phyloP scores from a whole-genome alignment of 1,284 basidiomycete species.

The Neolentinus lepideus region DNA sequence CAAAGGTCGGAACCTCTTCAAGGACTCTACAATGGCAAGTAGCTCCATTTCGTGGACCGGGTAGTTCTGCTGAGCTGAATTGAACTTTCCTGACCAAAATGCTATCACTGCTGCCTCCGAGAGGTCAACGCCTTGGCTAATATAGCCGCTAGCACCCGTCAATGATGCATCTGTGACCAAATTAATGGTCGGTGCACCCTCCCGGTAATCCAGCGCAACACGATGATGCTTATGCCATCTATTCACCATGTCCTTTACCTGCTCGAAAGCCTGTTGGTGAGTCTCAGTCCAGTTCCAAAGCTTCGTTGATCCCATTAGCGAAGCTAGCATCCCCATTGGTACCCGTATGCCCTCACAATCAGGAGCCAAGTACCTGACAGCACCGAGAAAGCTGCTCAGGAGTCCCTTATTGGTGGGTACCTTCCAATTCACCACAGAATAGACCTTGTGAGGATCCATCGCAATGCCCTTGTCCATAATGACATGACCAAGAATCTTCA shows the following conservation, averaged over 20 bases:
- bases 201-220: slow-evolving; percentile 15
- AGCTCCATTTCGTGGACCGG: slow-evolving; percentile 20
- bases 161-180: slow-evolving; percentile 15
- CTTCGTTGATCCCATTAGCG: slow-evolving; percentile 7
- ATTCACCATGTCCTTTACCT: slow-evolving; percentile 16
- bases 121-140: slow-evolving; percentile 16
- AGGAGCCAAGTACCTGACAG: slow-evolving; percentile 17
- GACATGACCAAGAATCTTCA: slow-evolving; percentile 24
- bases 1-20: slow-evolving; percentile 6
- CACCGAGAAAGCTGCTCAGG: slow-evolving; percentile 17
- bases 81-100: slow-evolving; percentile 13
- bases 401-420: slow-evolving; percentile 13
- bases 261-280: slow-evolving; percentile 21
- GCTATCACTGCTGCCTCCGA: slow-evolving; percentile 10
- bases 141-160: slow-evolving; percentile 13
- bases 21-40: slow-evolving; percentile 12
- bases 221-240: slow-evolving; percentile 12
- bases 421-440: slow-evolving; percentile 23
- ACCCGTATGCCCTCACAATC: slow-evolving; percentile 14
- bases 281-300: slow-evolving; percentile 16
- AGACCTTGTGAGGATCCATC: slow-evolving; percentile 24
- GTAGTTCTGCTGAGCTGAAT: slow-evolving; percentile 17
- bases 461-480: slow-evolving; percentile 20
- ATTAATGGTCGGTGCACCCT: slow-evolving; percentile 9
- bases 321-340: slow-evolving; percentile 13